Percentiles rank a stretch among this genome's conserved stretches.
phyloP scores from a whole-genome alignment of 176 grass and related monocot genomes.

The Avena sativa region DNA sequence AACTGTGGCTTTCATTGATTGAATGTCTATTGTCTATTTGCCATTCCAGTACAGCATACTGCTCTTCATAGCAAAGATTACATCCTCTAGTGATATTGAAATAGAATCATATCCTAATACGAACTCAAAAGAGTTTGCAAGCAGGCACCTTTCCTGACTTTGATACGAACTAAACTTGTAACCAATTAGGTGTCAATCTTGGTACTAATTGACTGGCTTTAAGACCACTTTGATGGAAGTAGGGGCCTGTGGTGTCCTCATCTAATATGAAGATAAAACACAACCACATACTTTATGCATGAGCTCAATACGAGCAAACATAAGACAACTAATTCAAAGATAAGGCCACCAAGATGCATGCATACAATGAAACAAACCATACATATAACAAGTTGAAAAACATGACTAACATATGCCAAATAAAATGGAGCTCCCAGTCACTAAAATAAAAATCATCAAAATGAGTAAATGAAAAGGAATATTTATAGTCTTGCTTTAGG shows the following conservation, averaged over 20 bases:
- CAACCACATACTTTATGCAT: neutral
- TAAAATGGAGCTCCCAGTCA: conserved; percentile 29
- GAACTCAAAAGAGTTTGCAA: neutral
- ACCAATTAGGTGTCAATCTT: neutral
- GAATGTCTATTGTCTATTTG: neutral
- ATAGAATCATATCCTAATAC: neutral
- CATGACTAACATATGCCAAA: conserved; percentile 17
- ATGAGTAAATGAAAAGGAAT: neutral
- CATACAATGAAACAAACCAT: neutral
- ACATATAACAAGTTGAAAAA: conserved; percentile 18
- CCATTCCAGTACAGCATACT: neutral
- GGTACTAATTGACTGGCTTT: neutral
- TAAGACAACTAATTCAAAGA: neutral
- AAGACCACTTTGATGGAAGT: neutral
- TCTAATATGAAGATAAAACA: neutral
- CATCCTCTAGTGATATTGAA: neutral
- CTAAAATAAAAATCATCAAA: conserved; percentile 6
- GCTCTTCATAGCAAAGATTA: neutral
- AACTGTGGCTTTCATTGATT: neutral
- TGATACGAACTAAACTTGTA: neutral
- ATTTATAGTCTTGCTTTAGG: neutral
- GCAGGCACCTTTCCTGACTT: neutral
- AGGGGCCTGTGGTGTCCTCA: neutral
- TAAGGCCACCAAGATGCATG: too few species aligned
- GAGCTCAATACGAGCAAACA: neutral